These are phyloP conservation scores for Chrysopogon serrulatus DNA, from an alignment of 176 grass and related monocot species.

Conservation along the genomic window DNA sequence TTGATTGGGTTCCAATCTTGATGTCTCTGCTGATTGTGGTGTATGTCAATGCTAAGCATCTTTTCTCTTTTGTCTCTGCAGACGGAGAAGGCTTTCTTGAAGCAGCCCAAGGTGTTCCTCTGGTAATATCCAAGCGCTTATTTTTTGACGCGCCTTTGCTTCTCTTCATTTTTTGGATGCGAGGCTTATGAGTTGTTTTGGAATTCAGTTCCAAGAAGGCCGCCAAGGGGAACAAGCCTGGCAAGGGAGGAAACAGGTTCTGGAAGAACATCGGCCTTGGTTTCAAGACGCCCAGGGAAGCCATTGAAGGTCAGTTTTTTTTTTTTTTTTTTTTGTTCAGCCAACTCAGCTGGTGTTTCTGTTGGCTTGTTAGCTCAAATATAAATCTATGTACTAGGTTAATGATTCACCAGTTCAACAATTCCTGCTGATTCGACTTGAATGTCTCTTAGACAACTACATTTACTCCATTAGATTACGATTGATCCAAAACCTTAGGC, in stretches of 20 bases:
- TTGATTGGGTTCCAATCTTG: neutral
- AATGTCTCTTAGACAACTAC: neutral
- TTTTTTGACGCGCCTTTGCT: neutral
- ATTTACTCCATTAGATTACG: neutral
- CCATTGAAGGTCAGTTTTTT: slow-evolving; percentile 5
- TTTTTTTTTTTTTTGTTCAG: neutral
- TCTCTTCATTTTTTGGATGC: neutral
- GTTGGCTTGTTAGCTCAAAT: neutral
- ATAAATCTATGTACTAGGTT: neutral
- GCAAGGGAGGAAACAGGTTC: slow-evolving; percentile 33
- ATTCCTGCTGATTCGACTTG: neutral
- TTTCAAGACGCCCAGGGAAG: slow-evolving; percentile 28
- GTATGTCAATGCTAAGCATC: neutral
- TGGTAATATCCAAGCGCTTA: slow-evolving; percentile 10
- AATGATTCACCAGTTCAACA: neutral
- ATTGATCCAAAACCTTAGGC: neutral
- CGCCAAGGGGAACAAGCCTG: slow-evolving; percentile 19
- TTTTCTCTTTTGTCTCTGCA: slow-evolving; percentile 5
- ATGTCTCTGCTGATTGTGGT: neutral
- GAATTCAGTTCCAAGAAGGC: slow-evolving; percentile 12
- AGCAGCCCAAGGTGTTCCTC: slow-evolving; percentile 46
- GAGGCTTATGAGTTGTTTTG: neutral
- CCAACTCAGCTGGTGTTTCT: neutral
- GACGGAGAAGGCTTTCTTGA: slow-evolving; percentile 42
- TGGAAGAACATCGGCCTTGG: slow-evolving; percentile 33